A percentile compares a stretch with the other conserved stretches of the same genome.
Evolutionary conservation across 352 stramenopile species (phyloP).

Genomic region (Phytopythium oedochilum): DNA sequence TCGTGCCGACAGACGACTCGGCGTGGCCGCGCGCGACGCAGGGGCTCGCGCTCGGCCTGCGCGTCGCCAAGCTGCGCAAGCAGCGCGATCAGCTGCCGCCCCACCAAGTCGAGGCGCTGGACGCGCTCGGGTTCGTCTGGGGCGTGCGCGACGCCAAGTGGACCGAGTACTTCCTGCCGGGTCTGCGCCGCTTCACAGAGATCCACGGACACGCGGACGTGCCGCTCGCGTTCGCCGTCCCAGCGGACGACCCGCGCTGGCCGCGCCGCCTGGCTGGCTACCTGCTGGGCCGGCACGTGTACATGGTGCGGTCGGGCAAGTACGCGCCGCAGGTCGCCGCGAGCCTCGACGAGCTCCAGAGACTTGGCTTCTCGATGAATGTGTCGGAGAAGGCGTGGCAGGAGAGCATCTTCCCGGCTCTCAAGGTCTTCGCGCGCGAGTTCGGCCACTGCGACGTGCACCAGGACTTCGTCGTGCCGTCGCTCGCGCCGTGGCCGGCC

Average conservation of each 20-base stretch:
- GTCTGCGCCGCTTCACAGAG: conserved; percentile 46
- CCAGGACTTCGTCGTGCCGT: conserved; percentile 90
- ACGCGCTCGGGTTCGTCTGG: conserved; percentile 92
- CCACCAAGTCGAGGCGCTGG: conserved; percentile 67
- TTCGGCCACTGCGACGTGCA: conserved; percentile 89
- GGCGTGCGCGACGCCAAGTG: conserved; percentile 70
- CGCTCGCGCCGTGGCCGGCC: conserved; percentile 65
- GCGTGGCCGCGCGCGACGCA: conserved; percentile 78
- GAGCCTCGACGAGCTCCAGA: conserved; percentile 34
- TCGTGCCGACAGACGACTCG: conserved; percentile 59
- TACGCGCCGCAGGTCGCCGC: conserved; percentile 42
- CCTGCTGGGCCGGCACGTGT: conserved; percentile 56
- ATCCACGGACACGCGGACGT: conserved; percentile 57
- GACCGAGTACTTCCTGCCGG: conserved; percentile 65
- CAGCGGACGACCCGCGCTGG: conserved; percentile 34
- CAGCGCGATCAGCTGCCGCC: conserved; percentile 39
- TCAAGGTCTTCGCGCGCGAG: conserved; percentile 79
- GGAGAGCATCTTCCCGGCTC: conserved; percentile 67
- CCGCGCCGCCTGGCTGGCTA: conserved; percentile 43
- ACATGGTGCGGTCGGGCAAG: conserved; percentile 59
- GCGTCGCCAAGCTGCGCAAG: conserved; percentile 88
- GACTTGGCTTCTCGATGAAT: conserved; percentile 61
- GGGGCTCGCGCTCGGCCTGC: conserved; percentile 81
- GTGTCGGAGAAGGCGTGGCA: conserved; percentile 53
- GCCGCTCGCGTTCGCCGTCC: conserved; percentile 58